Percentiles rank a stretch among this genome's conserved stretches.
phyloP scores from a whole-genome alignment of 805 yeast genomes.

The Hanseniaspora nectarophila region DNA sequence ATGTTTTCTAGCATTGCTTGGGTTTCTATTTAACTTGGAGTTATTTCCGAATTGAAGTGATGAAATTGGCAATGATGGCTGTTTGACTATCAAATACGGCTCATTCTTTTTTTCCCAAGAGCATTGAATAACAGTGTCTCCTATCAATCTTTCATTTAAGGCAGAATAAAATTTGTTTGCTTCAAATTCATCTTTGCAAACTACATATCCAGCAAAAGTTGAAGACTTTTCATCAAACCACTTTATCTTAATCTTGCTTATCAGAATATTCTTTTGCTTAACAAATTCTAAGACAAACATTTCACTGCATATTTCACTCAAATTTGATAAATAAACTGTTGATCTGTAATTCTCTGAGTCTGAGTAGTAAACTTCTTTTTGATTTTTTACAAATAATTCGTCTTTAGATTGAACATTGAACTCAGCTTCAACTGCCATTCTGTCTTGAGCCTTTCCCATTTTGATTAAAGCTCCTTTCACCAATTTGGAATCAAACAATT shows the following conservation, averaged over 20 bases:
- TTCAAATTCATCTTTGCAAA: slow-evolving; percentile 20
- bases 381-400: neutral
- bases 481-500: slow-evolving; percentile 23
- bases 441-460: slow-evolving; percentile 16
- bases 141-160: slow-evolving; percentile 23
- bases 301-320: slow-evolving; percentile 24
- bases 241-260: slow-evolving; percentile 18
- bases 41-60: neutral
- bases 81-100: neutral
- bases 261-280: slow-evolving; percentile 22
- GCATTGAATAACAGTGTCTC: slow-evolving; percentile 22
- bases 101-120: slow-evolving; percentile 19
- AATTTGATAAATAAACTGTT: slow-evolving; percentile 21
- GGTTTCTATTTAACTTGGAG: neutral
- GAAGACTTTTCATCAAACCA: slow-evolving; percentile 18
- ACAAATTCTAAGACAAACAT: slow-evolving; percentile 23
- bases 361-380: neutral
- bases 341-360: slow-evolving; percentile 16
- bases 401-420: neutral
- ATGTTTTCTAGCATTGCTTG: neutral
- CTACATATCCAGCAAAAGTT: slow-evolving; percentile 23
- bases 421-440: neutral
- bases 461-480: slow-evolving; percentile 24
- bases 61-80: neutral
- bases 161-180: slow-evolving; percentile 20